Evolutionary conservation across 164 flowering plant genomes (phyloP), one percentile per base, ranked within the genome.

Genomic region (Echeveria elegans): DNA sequence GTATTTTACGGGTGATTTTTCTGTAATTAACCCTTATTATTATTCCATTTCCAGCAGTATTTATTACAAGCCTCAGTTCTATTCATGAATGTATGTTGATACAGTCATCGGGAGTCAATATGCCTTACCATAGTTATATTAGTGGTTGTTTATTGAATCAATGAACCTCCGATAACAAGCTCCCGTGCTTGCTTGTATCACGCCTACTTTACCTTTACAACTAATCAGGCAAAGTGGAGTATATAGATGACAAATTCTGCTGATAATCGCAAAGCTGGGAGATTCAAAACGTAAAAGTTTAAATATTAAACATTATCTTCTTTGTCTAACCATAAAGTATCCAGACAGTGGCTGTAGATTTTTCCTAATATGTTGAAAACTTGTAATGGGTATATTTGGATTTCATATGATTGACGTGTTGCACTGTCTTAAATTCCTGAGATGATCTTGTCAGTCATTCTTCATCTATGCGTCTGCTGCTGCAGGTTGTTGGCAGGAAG

Each of bases 401-500:
- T 53, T 53, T 24, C 59, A 53, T 19, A 4, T 53, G 65, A 41
- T 32, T 34, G 8, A 18, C 34, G 21, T 18, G 30, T 30, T 37
- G 36, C 30, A 21, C 26, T 5, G 37, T 53, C 16, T 68, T 50
- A 16, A 26, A 29, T 28, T 56, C 32, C 8, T 28, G 28, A 2
- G 32, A 56, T 14, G 31, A 56, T 10, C 1, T 28, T 56, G 61
- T 28, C 31, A 28, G 8, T 26, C 2, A 56, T 5, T 66, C 32
- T n/a, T n/a, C 52, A 26, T 15, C 15, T 47, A 26, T 36, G 37
- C 30, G 26, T 52, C 23, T 47, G 41, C 52, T 23, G 29, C 48
- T 78, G 38, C 78, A 94, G 99, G 94, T 92, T 80, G 97, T 88
- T 67, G 97, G 99, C 28, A 89, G 76, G 66, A 94, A 94, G 78